A percentile compares a stretch with the other conserved stretches of the same genome.
These are phyloP conservation scores for Fusarium nelsonii DNA, from an alignment of 2,329 filamentous ascomycete species.

Conservation along the genomic window DNA sequence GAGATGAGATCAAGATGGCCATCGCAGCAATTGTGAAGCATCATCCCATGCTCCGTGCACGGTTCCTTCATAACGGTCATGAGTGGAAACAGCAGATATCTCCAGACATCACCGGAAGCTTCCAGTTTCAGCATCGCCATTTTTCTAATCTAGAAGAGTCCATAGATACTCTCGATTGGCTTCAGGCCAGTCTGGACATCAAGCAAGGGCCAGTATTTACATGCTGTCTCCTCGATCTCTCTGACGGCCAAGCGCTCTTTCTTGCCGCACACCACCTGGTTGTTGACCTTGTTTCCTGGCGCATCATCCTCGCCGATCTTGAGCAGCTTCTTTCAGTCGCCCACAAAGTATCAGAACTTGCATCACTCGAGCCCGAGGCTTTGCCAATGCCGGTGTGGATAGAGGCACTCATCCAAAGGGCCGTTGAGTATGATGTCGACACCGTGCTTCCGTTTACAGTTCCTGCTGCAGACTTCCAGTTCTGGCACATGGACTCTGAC, in stretches of 20 bases:
- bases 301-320: slow-evolving; percentile 14
- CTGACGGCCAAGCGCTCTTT: not conserved
- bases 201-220: slow-evolving; percentile 16
- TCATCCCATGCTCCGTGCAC: slow-evolving; percentile 3
- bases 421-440: not conserved
- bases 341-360: not conserved
- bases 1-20: not conserved
- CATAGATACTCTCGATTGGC: not conserved
- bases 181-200: slow-evolving; percentile 16
- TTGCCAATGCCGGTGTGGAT: not conserved
- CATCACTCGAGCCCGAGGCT: not conserved
- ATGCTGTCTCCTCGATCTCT: not conserved
- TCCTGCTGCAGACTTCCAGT: not conserved
- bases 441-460: not conserved
- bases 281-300: slow-evolving; percentile 34
- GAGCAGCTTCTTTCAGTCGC: slow-evolving; percentile 1
- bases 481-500: not conserved
- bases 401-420: not conserved
- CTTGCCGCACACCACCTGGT: slow-evolving; percentile 27
- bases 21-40: not conserved
- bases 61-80: not conserved
- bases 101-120: not conserved
- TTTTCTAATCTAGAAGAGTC: not conserved
- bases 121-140: not conserved
- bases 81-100: slow-evolving; percentile 4